Evolutionary conservation across 176 grass and related monocot genomes (phyloP).

Genomic region (Coix lacrymajobi): DNA sequence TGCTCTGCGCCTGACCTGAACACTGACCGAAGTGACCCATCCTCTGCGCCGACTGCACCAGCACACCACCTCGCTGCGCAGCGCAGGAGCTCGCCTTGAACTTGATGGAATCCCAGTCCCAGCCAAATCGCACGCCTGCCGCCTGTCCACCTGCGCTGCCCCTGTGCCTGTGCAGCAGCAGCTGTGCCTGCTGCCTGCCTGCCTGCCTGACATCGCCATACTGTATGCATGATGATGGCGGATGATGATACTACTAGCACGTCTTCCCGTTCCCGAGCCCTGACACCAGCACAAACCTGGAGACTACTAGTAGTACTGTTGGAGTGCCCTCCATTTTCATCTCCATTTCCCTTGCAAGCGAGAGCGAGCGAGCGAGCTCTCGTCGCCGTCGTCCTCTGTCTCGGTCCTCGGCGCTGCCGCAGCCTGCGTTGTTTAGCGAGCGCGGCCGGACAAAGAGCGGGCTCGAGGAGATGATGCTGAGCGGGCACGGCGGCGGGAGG

Average conservation of each 20-base stretch:
- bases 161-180: not conserved
- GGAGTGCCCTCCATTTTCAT: not conserved
- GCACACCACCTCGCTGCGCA: not conserved
- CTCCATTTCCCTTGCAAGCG: not conserved
- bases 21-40: constrained; percentile 65
- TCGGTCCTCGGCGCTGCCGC: not conserved
- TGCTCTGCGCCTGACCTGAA: constrained; percentile 22
- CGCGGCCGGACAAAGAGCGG: no score
- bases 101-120: no score
- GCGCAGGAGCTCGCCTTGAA: no score
- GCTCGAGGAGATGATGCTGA: constrained; percentile 50
- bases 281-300: constrained; percentile 22
- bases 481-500: constrained; percentile 32
- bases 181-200: not conserved
- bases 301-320: not conserved
- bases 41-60: constrained; percentile 48
- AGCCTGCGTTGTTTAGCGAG: not conserved
- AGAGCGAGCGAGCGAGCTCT: not conserved
- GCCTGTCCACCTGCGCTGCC: not conserved
- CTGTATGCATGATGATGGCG: not conserved
- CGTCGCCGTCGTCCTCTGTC: not conserved
- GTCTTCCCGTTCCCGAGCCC: not conserved
- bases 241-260: not conserved
- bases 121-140: not conserved
- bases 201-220: constrained; percentile 16